Evolutionary conservation across 148 eudicot species (phyloP).

Genomic region (Chenopodium quinoa): DNA sequence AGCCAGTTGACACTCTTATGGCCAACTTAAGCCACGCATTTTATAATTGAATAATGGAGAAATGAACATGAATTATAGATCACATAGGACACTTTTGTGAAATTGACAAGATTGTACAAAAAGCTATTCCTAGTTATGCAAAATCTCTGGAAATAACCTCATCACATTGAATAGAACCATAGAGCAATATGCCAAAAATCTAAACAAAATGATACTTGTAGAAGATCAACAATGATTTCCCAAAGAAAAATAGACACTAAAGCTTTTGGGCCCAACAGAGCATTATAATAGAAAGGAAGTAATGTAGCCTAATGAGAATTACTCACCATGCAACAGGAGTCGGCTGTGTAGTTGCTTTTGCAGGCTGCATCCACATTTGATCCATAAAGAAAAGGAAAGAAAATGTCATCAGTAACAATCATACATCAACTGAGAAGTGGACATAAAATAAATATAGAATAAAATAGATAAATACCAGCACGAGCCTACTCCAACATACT

Average conservation of each 20-base stretch:
- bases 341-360: conserved; percentile 70
- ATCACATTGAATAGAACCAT: no score
- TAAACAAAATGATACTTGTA: no score
- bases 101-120: no score
- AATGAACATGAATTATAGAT: no score
- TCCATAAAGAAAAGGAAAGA: neutral
- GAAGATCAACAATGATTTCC: neutral
- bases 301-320: conserved; percentile 1
- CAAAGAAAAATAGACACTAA: neutral
- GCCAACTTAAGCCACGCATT: neutral
- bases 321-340: conserved; percentile 97
- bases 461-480: conserved; percentile 7
- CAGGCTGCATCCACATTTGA: conserved; percentile 48
- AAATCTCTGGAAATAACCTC: no score
- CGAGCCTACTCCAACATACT: neutral
- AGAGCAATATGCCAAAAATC: no score
- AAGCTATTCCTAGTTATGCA: no score
- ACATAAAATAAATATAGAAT: neutral
- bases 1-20: neutral
- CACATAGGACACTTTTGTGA: no score
- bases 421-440: conserved; percentile 3
- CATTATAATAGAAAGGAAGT: neutral
- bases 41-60: neutral
- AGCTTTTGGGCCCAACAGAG: neutral
- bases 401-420: neutral